Percentiles rank a stretch among this genome's conserved stretches.
These are phyloP conservation scores for Oenanthe sinensis DNA, from an alignment of 129 eudicot species.

Conservation along the genomic window DNA sequence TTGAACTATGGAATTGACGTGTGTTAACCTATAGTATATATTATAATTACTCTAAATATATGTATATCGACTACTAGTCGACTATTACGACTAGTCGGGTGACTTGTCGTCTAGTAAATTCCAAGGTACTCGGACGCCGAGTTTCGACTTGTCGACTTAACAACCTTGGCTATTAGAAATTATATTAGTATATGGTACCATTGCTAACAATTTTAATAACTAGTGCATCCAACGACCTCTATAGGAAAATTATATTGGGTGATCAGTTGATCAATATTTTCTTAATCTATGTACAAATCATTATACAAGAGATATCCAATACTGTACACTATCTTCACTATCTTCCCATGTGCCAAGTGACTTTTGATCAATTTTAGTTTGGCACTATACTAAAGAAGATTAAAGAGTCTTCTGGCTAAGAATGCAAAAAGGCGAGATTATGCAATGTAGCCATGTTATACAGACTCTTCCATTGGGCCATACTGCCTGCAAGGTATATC, in stretches of 20 bases:
- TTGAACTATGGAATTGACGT: too few relatives aligned
- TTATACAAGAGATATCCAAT: not conserved
- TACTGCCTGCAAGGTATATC: not conserved
- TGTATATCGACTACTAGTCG: too few relatives aligned
- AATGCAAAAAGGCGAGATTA: not conserved
- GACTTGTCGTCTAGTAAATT: too few relatives aligned
- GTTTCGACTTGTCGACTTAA: too few relatives aligned
- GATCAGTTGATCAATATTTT: not conserved
- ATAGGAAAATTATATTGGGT: not conserved
- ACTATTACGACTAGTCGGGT: too few relatives aligned
- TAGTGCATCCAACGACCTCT: too few relatives aligned
- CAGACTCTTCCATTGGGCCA: not conserved
- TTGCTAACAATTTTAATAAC: not conserved
- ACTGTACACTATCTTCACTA: not conserved
- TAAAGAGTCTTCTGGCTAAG: not conserved
- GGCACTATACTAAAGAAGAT: not conserved
- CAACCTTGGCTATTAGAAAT: not conserved
- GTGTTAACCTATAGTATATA: too few relatives aligned
- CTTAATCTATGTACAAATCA: not conserved
- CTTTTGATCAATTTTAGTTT: not conserved
- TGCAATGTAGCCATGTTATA: not conserved
- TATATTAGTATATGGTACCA: not conserved
- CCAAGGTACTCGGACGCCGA: too few relatives aligned
- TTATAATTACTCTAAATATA: too few relatives aligned
- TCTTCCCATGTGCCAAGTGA: not conserved